These are phyloP conservation scores for Bretschneidera sinensis DNA, from an alignment of 345 rosid species.

Conservation along the genomic window DNA sequence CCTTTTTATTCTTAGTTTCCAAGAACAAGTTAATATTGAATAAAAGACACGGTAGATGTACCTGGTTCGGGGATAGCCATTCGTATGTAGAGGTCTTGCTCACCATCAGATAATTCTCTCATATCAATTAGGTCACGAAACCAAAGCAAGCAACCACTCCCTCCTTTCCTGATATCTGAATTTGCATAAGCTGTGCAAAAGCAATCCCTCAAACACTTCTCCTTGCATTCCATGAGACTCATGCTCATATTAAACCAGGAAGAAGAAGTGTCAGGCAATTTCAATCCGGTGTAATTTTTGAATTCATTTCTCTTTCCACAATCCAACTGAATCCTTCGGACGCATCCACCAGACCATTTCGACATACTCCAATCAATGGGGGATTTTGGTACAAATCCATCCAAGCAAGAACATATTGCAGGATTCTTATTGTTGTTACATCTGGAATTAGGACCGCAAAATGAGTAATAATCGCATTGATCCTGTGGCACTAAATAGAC, in stretches of 20 bases:
- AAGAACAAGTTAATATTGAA: background rate
- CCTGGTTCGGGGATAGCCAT: constrained; percentile 42
- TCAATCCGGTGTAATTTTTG: constrained; percentile 24
- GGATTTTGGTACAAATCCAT: constrained; percentile 32
- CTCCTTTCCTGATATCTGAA: constrained; percentile 23
- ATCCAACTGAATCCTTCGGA: constrained; percentile 15
- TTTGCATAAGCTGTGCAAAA: constrained; percentile 42
- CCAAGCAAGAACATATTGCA: constrained; percentile 31
- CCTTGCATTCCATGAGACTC: constrained; percentile 24
- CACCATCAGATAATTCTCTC: constrained; percentile 26
- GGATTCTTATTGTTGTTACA: constrained; percentile 35
- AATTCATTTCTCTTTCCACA: constrained; percentile 30
- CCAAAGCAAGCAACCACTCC: constrained; percentile 47
- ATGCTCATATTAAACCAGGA: constrained; percentile 23
- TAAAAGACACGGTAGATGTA: constrained; percentile 8
- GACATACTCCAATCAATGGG: constrained; percentile 21
- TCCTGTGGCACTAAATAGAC: constrained; percentile 29
- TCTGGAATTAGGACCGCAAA: constrained; percentile 35
- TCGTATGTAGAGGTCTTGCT: constrained; percentile 35
- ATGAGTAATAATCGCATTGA: constrained; percentile 28
- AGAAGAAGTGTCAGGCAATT: constrained; percentile 35
- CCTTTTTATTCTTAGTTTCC: background rate
- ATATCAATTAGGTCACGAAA: constrained; percentile 29
- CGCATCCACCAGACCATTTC: constrained; percentile 44
- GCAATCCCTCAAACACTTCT: constrained; percentile 34